Evolutionary conservation across 2,329 filamentous ascomycete genomes (phyloP), one percentile per base, ranked within the genome.

Genomic region (Aspergillus tamarii): DNA sequence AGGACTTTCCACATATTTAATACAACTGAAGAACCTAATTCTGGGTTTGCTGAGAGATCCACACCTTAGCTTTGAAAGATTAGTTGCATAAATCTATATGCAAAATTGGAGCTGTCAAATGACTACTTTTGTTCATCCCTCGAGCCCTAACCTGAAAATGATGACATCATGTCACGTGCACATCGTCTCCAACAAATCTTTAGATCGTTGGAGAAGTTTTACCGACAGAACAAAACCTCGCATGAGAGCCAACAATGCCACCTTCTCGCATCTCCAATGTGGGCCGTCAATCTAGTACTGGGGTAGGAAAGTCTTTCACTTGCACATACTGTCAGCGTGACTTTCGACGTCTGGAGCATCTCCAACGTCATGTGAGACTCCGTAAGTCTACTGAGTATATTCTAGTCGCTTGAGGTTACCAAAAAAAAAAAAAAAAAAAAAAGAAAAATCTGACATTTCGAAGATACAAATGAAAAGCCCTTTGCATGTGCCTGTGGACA

Each of bases 381-480:
- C 64, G 64, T 66, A 60, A 45, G 62, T 43, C 16, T 21, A 21
- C n/a, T 8, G 9, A 21, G 45, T 48, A 28, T 50, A 30, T 30
- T 50, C 14, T 0, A n/a, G 10, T 9, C 14, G 14, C 5, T 48
- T 16, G 23, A 28, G n/a, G 6, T 4, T 10, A 48, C 23, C 2
- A 48, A 6, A 26, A 16, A 1, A 19, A 23, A 50, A 28, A 10
- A 19, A 48, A 6, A 26, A 16, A 1, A n/a, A 48, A 6, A 26
- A 16, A 1, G 19, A 23, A 50, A 28, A 10, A 19, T 21, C 28
- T 65, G 39, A 65, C 2, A 21, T 7, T 9, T 23, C 8, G 5
- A 30, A 67, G 66, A 67, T 48, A 67, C 66, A 14, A 64, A 67
- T 34, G 66, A 66, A 57, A 67, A 63, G n/a, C 66, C 66, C 1